Conservation (phyloP, 2,329 filamentous ascomycete species). For the Pseudodiploospora longispora region DNA sequence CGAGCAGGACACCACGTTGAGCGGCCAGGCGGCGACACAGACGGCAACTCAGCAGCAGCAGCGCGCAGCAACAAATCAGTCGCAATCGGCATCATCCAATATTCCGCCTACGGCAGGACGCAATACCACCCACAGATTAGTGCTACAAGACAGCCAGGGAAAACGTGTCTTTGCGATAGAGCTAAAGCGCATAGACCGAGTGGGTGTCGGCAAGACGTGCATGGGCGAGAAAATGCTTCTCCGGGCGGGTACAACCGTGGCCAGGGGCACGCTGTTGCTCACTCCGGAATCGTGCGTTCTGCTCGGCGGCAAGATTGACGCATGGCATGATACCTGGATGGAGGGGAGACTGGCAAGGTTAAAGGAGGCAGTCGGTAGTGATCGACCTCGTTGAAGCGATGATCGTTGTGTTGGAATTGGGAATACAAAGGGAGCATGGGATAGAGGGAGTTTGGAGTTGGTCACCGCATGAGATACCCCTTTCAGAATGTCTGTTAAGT, state of each 20-base stretch:
- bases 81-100: constrained; percentile 9
- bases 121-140: constrained; percentile 65
- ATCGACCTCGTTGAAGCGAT: constrained; percentile 8
- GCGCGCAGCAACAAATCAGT: constrained; percentile 3
- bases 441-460: neutral
- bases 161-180: constrained; percentile 66
- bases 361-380: constrained; percentile 46
- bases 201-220: constrained; percentile 55
- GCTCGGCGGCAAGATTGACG: constrained; percentile 82
- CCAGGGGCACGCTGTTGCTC: constrained; percentile 71
- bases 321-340: constrained; percentile 70
- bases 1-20: constrained; percentile 36
- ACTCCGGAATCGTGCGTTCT: constrained; percentile 60
- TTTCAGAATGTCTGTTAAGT: too few relatives aligned
- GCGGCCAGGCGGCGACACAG: constrained; percentile 10
- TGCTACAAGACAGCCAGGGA: constrained; percentile 73
- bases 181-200: constrained; percentile 53
- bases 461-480: constrained; percentile 7
- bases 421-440: constrained; percentile 4
- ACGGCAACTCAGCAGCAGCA: neutral
- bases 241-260: constrained; percentile 54
- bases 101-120: constrained; percentile 19
- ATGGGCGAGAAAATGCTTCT: constrained; percentile 82
- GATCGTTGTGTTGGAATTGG: neutral
- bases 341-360: constrained; percentile 62